Base-by-base conservation (phyloP, 495 filamentous ascomycete genomes). In the Penicillium steckii region DNA sequence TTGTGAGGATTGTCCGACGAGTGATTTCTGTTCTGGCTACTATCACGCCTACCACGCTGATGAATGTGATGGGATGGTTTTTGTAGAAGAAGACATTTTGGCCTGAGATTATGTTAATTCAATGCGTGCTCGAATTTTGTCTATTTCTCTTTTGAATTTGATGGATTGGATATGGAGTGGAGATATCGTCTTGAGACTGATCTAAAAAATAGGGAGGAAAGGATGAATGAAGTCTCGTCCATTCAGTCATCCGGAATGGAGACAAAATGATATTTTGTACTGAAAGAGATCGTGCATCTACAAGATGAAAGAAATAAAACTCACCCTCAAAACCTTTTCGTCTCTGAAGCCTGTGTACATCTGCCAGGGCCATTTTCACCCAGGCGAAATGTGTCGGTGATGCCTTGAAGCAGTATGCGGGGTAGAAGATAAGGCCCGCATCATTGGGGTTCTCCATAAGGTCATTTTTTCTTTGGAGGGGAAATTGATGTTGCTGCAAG, bases 1-100 rank as follows among this genome's bases (percentile, higher is more conserved):
- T 59, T 0, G 81, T 88, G 37, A 90, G 80, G 49, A 89, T 68
- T 17, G 78, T 82, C 51, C 78, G 80, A 4, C 70, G 75, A 9
- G 75, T 64, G 48, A 75, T 79, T 17, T 90, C 82, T 51, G 90
- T 85, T 47, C 91, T 75, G 10, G 88, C 87, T 42, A 95, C 86
- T 17, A 98, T 79, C 10, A 79, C 23, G 10, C 93, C 94, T 19
- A 86, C 79, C 15, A 97, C 59, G 55, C 85, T 82, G 33, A 94
- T 82, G 81, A 84, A 96, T 77, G 85, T 85, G 52, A 97, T 87
- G 0, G 95, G 94, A 68, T 97, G 91, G 73, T 97, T 97, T 27
- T 79, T 62, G 73, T 86, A 77, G 73, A 93, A 91, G 72, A 82
- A 94, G 17, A 93, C 70, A 59, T 84, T 73, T 66, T 89, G 84